Conservation (phyloP, 495 filamentous ascomycete genomes). For the Podospora conica region DNA sequence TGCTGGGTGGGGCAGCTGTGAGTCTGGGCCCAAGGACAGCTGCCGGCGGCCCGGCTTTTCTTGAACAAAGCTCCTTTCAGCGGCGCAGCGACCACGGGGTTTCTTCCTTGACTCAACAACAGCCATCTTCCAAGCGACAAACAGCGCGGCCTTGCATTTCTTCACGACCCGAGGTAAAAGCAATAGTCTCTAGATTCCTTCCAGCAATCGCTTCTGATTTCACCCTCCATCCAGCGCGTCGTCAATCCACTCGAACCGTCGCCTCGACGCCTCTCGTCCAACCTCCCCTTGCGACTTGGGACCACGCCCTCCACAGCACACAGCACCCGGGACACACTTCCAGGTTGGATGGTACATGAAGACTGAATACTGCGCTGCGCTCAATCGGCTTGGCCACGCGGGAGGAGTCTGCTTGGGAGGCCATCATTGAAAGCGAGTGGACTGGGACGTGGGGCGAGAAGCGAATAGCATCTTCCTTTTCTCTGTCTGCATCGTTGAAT, state of each 20-base stretch:
- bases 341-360: background rate
- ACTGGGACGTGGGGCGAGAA: constrained; percentile 1
- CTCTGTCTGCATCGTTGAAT: constrained; percentile 6
- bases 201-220: background rate
- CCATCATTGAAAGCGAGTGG: background rate
- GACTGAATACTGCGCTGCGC: constrained; percentile 5
- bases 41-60: background rate
- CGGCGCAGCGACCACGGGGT: background rate
- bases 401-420: background rate
- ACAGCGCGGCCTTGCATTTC: background rate
- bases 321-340: background rate
- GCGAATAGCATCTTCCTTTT: constrained; percentile 4
- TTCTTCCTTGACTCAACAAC: background rate
- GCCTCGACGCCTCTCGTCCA: background rate
- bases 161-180: background rate
- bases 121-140: background rate
- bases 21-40: no score
- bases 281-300: background rate
- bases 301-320: background rate
- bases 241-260: background rate
- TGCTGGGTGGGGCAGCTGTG: no score
- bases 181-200: background rate
- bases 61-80: background rate
- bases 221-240: background rate
- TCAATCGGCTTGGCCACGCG: background rate